Evolutionary conservation across 352 stramenopile genomes (phyloP), one percentile per base, ranked within the genome.

Genomic region (Phytophthora sp.): DNA sequence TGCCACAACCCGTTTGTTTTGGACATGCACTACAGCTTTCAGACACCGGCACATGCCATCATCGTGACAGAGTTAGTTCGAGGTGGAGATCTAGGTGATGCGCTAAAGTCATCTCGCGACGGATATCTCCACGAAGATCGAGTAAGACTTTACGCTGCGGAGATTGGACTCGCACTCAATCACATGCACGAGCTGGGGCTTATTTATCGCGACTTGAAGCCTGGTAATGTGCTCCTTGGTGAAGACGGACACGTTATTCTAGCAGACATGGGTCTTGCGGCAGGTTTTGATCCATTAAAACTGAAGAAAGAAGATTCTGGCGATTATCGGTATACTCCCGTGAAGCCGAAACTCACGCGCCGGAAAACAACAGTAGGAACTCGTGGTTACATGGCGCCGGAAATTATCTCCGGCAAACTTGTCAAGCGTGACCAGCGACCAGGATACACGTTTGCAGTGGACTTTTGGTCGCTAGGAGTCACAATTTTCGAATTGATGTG

Each of bases 21-120:
- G 7, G 84, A 96, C 52, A 95, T 97, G 81, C 82, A 97, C 60
- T 97, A 97, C 71, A 93, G 85, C 41, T 95, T 97, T 57, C 87
- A 97, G 56, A 97, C 88, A 21, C 67, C 85, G 3, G 82, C 78
- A 3, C 81, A 95, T 58, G 88, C 87, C 21, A 88, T 97, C 48
- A 95, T 97, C 46, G 88, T 97, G 37, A 92, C 91, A 6, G 87
- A 95, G 50, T 77, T 97, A 8, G 84, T 96, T 8, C 88, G 85
- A 23, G 87, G 79, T 12, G 89, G 86, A 8, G 87, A 96, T 56
- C 62, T 95, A 3, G 76, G 90, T 27, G 82, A 94, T 42, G 82
- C 87, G 9, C 66, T 96, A 38, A 91, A 95, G 48, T 44, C 59
- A 1, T 82, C 83, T 5, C 66, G 73, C 15, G 83, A 96, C 52